Conservation (phyloP, 176 grass and related monocot species). For the Bolboschoenus planiculmis region DNA sequence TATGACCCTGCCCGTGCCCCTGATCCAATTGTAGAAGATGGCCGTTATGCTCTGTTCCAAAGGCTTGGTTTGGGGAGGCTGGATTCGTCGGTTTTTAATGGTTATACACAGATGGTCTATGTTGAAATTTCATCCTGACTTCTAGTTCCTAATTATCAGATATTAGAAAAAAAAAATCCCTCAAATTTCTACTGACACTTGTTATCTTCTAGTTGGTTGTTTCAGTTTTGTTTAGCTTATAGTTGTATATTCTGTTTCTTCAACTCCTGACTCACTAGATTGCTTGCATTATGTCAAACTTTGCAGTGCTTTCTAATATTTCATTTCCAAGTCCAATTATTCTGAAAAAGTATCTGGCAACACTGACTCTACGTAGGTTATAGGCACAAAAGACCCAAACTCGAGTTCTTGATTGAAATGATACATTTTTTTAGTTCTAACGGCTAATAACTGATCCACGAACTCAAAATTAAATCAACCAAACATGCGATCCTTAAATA, state of each 20-base stretch:
- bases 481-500: too few species aligned
- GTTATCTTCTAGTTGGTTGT: not conserved
- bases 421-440: too few species aligned
- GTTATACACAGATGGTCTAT: conserved; percentile 91
- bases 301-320: not conserved
- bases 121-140: conserved; percentile 46
- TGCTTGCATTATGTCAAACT: not conserved
- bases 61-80: conserved; percentile 55
- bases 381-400: not conserved
- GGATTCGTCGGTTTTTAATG: conserved; percentile 68
- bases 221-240: not conserved
- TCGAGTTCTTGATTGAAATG: too few species aligned
- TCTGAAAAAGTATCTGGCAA: too few species aligned
- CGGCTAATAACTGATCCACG: too few species aligned
- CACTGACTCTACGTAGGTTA: not conserved
- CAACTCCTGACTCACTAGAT: not conserved
- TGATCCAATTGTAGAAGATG: conserved; percentile 80
- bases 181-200: not conserved
- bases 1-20: conserved; percentile 65
- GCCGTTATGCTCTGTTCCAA: conserved; percentile 56
- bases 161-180: not conserved
- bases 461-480: too few species aligned
- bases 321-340: not conserved
- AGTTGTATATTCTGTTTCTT: not conserved
- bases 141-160: not conserved